phyloP scores from a whole-genome alignment of 768 basidiomycete genomes.

The Fomitopsis serialis region DNA sequence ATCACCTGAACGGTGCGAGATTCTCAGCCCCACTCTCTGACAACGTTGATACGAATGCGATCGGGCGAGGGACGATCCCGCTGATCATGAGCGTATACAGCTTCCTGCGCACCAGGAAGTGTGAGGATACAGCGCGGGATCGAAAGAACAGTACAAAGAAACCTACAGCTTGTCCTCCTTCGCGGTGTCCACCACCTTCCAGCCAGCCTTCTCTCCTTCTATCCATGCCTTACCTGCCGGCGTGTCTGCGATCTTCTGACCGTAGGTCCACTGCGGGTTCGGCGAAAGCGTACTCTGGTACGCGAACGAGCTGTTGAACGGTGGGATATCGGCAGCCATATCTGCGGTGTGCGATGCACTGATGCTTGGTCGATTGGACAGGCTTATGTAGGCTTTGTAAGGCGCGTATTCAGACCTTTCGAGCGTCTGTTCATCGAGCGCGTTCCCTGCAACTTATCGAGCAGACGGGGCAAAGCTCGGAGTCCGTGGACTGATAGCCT shows the following conservation, averaged over 20 bases:
- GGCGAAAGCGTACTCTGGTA: slow-evolving; percentile 25
- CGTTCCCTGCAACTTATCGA: too few species aligned
- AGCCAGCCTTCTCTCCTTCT: slow-evolving; percentile 30
- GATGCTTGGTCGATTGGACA: too few species aligned
- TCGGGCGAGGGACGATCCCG: slow-evolving; percentile 37
- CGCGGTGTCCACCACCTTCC: slow-evolving; percentile 27
- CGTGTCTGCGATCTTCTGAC: slow-evolving; percentile 24
- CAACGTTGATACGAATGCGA: slow-evolving; percentile 38
- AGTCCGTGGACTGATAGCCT: too few species aligned
- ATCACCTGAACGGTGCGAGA: slow-evolving; percentile 38
- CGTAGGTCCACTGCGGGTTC: slow-evolving; percentile 27
- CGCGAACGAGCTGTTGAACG: slow-evolving; percentile 14
- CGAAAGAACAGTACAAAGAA: neutral
- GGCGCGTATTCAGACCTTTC: too few species aligned
- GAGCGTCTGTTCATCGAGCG: too few species aligned
- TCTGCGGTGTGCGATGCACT: neutral
- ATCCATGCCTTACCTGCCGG: slow-evolving; percentile 28
- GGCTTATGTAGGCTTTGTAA: too few species aligned
- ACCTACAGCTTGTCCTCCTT: slow-evolving; percentile 23
- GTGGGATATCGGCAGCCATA: slow-evolving; percentile 9
- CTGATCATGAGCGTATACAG: slow-evolving; percentile 32
- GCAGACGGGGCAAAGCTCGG: too few species aligned
- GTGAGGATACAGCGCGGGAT: neutral
- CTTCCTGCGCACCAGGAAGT: neutral
- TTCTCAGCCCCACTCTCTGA: slow-evolving; percentile 29